phyloP scores from a whole-genome alignment of 495 filamentous ascomycete species.

The Xanthoparmelia taractica region DNA sequence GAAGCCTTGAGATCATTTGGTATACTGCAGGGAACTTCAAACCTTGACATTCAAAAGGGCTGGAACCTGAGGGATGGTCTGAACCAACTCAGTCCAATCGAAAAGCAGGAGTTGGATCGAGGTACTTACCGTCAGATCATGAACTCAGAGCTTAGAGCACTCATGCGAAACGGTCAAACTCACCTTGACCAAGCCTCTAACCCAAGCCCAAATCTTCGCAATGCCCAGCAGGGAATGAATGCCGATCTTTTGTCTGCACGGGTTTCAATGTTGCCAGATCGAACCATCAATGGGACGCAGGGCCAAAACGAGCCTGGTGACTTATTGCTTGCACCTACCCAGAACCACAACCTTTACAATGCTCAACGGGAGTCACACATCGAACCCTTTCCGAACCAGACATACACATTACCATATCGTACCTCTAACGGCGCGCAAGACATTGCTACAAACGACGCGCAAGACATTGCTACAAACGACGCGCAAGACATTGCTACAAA shows the following conservation, averaged over 20 bases:
- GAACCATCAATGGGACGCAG: neutral
- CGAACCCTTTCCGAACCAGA: neutral
- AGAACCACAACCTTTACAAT: neutral
- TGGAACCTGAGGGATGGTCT: neutral
- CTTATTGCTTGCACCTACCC: neutral
- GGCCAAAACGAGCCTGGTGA: neutral
- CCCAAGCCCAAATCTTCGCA: neutral
- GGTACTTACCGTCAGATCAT: conserved; percentile 8
- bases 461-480: neutral
- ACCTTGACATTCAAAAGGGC: conserved; percentile 6
- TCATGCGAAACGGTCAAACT: conserved; percentile 1
- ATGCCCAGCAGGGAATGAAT: neutral
- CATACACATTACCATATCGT: neutral
- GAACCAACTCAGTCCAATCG: neutral
- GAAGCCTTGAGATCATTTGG: conserved; percentile 3
- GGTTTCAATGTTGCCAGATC: neutral
- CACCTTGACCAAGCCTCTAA: neutral
- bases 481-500: neutral
- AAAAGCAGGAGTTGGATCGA: conserved; percentile 1
- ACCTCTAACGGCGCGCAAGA: neutral
- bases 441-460: neutral
- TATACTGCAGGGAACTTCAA: conserved; percentile 2
- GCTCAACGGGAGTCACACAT: neutral
- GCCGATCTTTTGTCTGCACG: neutral
- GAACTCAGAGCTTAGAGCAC: neutral